A percentile compares a stretch with the other conserved stretches of the same genome.
phyloP scores from a whole-genome alignment of 768 basidiomycete species.

The Boletus insuetus region DNA sequence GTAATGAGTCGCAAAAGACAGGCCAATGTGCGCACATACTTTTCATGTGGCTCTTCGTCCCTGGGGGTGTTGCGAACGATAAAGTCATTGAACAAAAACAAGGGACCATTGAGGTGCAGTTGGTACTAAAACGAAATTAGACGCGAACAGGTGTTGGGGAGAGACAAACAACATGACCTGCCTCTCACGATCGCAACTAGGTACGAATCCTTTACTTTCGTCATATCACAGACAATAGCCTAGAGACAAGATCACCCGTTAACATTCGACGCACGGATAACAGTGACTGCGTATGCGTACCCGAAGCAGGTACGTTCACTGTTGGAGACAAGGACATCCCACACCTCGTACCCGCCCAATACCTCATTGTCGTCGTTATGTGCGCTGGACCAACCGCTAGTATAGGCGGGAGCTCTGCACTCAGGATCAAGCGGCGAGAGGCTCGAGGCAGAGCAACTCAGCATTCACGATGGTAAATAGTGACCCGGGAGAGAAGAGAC shows the following conservation, averaged over 20 bases:
- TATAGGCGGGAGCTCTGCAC: slow-evolving; percentile 72
- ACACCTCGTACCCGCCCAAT: slow-evolving; percentile 66
- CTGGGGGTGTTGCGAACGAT: slow-evolving; percentile 81
- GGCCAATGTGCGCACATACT: slow-evolving; percentile 41
- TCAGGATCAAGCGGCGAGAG: slow-evolving; percentile 62
- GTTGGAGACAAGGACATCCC: slow-evolving; percentile 54
- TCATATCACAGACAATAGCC: too few relatives aligned
- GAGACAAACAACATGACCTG: too few relatives aligned
- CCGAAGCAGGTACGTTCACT: slow-evolving; percentile 65
- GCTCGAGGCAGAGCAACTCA: slow-evolving; percentile 30
- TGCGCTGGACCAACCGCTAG: slow-evolving; percentile 81
- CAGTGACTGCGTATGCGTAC: slow-evolving; percentile 41
- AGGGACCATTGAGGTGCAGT: slow-evolving; percentile 48
- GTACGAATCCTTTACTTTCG: too few relatives aligned
- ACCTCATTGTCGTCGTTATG: slow-evolving; percentile 73
- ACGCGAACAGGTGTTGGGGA: too few relatives aligned
- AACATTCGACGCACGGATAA: too few relatives aligned
- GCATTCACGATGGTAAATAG: too few relatives aligned
- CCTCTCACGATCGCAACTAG: too few relatives aligned
- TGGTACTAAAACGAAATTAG: slow-evolving; percentile 43
- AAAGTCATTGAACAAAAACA: slow-evolving; percentile 98
- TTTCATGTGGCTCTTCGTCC: slow-evolving; percentile 91
- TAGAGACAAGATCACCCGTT: too few relatives aligned
- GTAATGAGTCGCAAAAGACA: not conserved
- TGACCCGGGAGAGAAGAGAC: slow-evolving; percentile 31